Percentiles rank a stretch among this genome's conserved stretches.
Evolutionary conservation across 306 rosid species (phyloP).

Genomic region (Trichosanthes truncata): DNA sequence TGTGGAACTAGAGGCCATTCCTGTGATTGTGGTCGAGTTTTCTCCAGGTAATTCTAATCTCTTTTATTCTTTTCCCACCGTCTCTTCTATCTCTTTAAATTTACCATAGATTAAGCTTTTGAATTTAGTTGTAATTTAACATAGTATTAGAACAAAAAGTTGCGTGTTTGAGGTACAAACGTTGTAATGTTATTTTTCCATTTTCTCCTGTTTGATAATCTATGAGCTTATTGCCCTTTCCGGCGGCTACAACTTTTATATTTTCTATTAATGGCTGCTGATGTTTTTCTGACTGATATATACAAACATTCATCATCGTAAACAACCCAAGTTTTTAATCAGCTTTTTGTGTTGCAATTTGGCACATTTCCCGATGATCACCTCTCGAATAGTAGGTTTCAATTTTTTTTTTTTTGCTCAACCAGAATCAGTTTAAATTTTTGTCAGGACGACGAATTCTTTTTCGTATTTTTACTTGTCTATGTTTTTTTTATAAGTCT

Average conservation of each 20-base stretch:
- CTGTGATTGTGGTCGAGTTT: slow-evolving; percentile 88
- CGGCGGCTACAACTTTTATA: background rate
- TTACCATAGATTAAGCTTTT: background rate
- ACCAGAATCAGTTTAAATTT: background rate
- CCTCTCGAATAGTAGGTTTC: background rate
- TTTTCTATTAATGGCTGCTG: slow-evolving; percentile 18
- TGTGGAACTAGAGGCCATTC: slow-evolving; percentile 97
- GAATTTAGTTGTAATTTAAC: background rate
- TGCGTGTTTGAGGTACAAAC: background rate
- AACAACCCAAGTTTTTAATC: background rate
- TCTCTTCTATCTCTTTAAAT: background rate
- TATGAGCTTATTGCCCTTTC: background rate
- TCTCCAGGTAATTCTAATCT: slow-evolving; percentile 32
- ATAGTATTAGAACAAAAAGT: background rate
- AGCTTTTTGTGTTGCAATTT: background rate
- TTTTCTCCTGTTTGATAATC: background rate
- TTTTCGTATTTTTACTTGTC: background rate
- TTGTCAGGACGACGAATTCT: background rate
- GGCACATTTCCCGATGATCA: background rate
- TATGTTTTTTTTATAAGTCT: background rate
- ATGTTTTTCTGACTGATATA: slow-evolving; percentile 4
- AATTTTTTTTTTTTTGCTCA: background rate
- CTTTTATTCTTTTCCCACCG: background rate
- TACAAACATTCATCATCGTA: background rate
- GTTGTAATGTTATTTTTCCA: background rate